phyloP scores from a whole-genome alignment of 2,329 filamentous ascomycete genomes.

The Apiospora rasikravindrae region DNA sequence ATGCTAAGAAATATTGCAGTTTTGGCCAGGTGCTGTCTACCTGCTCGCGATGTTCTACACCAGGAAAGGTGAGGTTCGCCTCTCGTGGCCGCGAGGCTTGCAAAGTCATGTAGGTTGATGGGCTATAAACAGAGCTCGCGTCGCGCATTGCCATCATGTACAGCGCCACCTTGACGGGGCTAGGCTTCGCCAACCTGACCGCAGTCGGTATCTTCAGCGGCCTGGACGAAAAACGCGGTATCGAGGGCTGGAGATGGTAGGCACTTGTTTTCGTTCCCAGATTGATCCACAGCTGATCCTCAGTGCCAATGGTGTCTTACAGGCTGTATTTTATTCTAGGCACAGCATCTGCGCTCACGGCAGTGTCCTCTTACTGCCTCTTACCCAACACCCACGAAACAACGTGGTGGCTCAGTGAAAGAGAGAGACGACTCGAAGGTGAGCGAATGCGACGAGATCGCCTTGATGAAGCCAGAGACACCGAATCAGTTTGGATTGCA shows the following conservation, averaged over 20 bases:
- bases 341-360: constrained; percentile 32
- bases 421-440: constrained; percentile 50
- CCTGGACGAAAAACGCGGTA: constrained; percentile 39
- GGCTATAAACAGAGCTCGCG: constrained; percentile 36
- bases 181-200: constrained; percentile 46
- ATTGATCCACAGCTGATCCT: background rate
- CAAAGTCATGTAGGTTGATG: background rate
- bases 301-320: background rate
- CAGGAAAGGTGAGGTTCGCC: constrained; percentile 35
- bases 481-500: constrained; percentile 42
- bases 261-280: background rate
- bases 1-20: background rate
- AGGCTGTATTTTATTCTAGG: constrained; percentile 28
- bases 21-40: constrained; percentile 50
- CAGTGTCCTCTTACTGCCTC: constrained; percentile 37
- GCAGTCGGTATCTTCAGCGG: constrained; percentile 44
- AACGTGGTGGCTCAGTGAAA: constrained; percentile 48
- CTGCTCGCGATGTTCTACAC: constrained; percentile 58
- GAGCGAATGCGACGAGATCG: constrained; percentile 41
- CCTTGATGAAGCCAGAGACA: constrained; percentile 40
- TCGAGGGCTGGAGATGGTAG: constrained; percentile 45
- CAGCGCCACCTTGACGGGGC: constrained; percentile 43
- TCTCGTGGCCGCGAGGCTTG: too few species aligned
- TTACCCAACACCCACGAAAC: constrained; percentile 45
- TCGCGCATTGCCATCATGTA: constrained; percentile 48